Percentiles rank a stretch among this genome's conserved stretches.
phyloP scores from a whole-genome alignment of 1,284 basidiomycete genomes.

The Coniophora puteana region DNA sequence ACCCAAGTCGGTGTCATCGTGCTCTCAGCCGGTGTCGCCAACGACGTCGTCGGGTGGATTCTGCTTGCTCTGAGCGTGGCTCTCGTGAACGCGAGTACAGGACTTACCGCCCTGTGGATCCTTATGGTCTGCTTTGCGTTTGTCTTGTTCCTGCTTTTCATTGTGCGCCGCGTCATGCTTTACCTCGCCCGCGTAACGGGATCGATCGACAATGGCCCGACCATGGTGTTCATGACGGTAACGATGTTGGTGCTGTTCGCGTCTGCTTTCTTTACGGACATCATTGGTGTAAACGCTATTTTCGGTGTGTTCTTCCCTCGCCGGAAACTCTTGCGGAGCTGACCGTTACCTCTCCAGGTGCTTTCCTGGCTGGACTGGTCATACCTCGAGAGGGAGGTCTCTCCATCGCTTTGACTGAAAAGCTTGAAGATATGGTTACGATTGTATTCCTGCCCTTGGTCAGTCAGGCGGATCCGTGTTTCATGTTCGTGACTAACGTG shows the following conservation, averaged over 20 bases:
- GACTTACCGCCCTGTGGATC: conserved; percentile 77
- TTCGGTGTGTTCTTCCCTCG: conserved; percentile 49
- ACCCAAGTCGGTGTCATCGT: conserved; percentile 93
- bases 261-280: conserved; percentile 90
- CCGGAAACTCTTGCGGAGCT: conserved; percentile 21
- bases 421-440: conserved; percentile 80
- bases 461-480: conserved; percentile 18
- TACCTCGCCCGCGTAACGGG: conserved; percentile 81
- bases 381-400: conserved; percentile 89
- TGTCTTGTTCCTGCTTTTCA: conserved; percentile 76
- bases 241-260: conserved; percentile 78
- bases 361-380: conserved; percentile 88
- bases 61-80: conserved; percentile 84
- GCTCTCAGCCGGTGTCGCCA: conserved; percentile 91
- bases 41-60: conserved; percentile 80
- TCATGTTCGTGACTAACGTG: conserved; percentile 4
- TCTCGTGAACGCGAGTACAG: conserved; percentile 80
- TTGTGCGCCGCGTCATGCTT: conserved; percentile 56
- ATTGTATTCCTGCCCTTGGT: conserved; percentile 88
- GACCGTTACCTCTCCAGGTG: conserved; percentile 44
- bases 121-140: conserved; percentile 82
- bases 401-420: conserved; percentile 74
- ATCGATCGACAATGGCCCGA: conserved; percentile 76
- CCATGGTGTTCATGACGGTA: conserved; percentile 75
- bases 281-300: conserved; percentile 92